These are phyloP conservation scores for Leptographium procerum DNA, from an alignment of 2,329 filamentous ascomycete genomes.

Conservation along the genomic window DNA sequence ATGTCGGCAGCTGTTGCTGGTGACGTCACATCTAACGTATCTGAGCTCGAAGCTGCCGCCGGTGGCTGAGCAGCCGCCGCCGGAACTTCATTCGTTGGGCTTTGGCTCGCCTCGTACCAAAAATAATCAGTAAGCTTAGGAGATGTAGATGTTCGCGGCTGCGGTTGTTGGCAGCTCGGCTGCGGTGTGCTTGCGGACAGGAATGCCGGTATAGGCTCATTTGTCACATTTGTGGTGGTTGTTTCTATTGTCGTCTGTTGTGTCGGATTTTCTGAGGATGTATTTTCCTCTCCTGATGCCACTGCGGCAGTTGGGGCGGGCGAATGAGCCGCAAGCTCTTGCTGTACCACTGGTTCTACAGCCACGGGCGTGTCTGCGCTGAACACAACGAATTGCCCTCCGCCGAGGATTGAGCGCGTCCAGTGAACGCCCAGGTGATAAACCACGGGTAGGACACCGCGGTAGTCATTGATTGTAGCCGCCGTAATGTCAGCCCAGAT, in stretches of 20 bases:
- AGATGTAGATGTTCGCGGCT: not conserved
- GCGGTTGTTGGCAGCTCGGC: not conserved
- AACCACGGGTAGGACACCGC: not conserved
- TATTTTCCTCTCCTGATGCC: too few species aligned
- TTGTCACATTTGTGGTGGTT: not conserved
- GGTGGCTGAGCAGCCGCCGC: not conserved
- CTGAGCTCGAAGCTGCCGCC: not conserved
- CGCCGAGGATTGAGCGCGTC: slow-evolving; percentile 10
- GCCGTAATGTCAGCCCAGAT: slow-evolving; percentile 16
- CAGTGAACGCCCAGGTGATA: slow-evolving; percentile 7
- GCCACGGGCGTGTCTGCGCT: slow-evolving; percentile 6
- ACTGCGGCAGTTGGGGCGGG: not conserved
- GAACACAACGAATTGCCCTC: slow-evolving; percentile 8
- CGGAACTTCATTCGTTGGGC: not conserved
- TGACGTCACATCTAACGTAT: not conserved
- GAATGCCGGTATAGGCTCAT: not conserved
- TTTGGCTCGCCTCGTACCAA: not conserved
- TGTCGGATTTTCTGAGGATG: too few species aligned
- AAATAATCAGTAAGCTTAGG: slow-evolving; percentile 3
- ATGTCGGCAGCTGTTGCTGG: not conserved
- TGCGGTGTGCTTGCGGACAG: not conserved
- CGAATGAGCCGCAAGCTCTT: not conserved
- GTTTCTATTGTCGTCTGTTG: not conserved
- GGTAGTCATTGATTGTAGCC: not conserved
- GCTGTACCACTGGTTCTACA: not conserved